Conservation (phyloP, 495 filamentous ascomycete species). For the Podospora sp. region DNA sequence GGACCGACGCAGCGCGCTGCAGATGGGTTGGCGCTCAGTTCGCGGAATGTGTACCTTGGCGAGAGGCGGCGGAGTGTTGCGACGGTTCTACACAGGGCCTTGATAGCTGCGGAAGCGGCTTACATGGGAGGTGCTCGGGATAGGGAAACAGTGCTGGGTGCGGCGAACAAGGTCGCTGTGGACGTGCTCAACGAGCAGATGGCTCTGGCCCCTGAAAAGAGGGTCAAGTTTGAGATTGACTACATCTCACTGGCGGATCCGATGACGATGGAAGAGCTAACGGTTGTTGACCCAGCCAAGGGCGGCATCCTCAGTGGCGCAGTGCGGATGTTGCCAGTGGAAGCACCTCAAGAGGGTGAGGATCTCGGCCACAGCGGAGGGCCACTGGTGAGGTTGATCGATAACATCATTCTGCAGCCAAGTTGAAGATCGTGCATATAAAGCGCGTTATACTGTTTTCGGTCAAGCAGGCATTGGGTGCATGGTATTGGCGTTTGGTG, state of each 20-base stretch:
- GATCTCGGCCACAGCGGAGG: constrained; percentile 70
- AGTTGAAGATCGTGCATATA: background rate
- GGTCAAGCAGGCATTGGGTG: constrained; percentile 6
- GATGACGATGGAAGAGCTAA: constrained; percentile 75
- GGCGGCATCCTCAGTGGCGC: constrained; percentile 89
- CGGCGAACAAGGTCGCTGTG: constrained; percentile 59
- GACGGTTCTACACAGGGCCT: constrained; percentile 65
- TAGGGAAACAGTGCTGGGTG: constrained; percentile 66
- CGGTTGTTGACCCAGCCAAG: constrained; percentile 60
- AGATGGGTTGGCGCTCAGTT: constrained; percentile 92
- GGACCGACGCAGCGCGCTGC: constrained; percentile 72
- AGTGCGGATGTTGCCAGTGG: constrained; percentile 83
- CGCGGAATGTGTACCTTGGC: constrained; percentile 91
- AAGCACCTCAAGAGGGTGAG: constrained; percentile 67
- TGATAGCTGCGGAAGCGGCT: constrained; percentile 68
- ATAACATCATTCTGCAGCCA: constrained; percentile 80
- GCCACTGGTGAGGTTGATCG: constrained; percentile 80
- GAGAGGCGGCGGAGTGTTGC: constrained; percentile 69
- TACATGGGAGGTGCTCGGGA: constrained; percentile 56
- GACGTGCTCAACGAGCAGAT: constrained; percentile 62
- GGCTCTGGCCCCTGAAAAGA: constrained; percentile 58
- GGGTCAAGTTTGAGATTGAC: constrained; percentile 79
- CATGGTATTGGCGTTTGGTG: constrained; percentile 10
- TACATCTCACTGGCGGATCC: constrained; percentile 89
- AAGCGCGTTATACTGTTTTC: constrained; percentile 2